Conservation (phyloP, 148 eudicot genomes). For the Vaccinium vitisidaea region DNA sequence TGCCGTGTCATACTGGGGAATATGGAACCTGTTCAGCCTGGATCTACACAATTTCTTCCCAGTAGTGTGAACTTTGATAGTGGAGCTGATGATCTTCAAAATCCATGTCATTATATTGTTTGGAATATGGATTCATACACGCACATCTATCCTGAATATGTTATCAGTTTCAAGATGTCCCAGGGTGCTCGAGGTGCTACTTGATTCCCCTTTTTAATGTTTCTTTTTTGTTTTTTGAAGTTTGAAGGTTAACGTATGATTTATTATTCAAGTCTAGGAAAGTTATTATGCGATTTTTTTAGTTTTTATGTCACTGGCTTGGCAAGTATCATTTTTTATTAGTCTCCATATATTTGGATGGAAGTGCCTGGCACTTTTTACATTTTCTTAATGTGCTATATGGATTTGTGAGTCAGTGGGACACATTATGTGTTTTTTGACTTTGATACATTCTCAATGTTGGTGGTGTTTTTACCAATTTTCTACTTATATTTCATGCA, state of each 20-base stretch:
- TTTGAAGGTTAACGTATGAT: not conserved
- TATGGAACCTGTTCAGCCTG: slow-evolving; percentile 32
- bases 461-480: not conserved
- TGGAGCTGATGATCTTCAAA: slow-evolving; percentile 40
- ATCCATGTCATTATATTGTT: slow-evolving; percentile 35
- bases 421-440: not conserved
- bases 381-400: not conserved
- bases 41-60: slow-evolving; percentile 37
- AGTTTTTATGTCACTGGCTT: not conserved
- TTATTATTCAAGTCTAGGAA: not conserved
- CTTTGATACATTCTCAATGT: not conserved
- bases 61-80: slow-evolving; percentile 31
- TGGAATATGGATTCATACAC: slow-evolving; percentile 41
- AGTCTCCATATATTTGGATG: not conserved
- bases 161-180: slow-evolving; percentile 33
- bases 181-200: slow-evolving; percentile 22
- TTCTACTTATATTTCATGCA: not conserved
- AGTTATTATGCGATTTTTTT: not conserved
- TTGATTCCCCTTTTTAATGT: not conserved
- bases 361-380: not conserved
- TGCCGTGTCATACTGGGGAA: slow-evolving; percentile 43
- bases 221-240: not conserved
- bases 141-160: slow-evolving; percentile 39
- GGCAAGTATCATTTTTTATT: not conserved
- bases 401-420: not conserved